A percentile compares a stretch with the other conserved stretches of the same genome.
Evolutionary conservation across 495 filamentous ascomycete genomes (phyloP).

Genomic region (Neurospora sp.): DNA sequence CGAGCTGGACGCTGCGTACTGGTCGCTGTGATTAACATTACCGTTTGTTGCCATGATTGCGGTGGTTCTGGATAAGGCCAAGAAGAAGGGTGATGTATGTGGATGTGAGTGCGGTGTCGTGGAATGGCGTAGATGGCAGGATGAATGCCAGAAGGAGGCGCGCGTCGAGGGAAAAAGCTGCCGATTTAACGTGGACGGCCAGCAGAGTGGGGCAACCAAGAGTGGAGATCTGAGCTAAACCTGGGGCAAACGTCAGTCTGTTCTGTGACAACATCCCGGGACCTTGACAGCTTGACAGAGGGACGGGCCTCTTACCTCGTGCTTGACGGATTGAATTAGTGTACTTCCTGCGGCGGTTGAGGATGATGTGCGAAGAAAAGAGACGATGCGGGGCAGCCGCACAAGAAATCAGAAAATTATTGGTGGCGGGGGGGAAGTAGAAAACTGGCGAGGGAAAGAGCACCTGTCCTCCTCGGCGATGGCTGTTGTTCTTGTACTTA

Average conservation of each 20-base stretch:
- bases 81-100: background rate
- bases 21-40: slow-evolving; percentile 26
- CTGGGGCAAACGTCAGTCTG: background rate
- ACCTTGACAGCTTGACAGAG: background rate
- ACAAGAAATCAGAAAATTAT: background rate
- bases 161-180: slow-evolving; percentile 2
- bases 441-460: background rate
- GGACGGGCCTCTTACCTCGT: background rate
- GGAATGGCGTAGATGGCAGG: slow-evolving; percentile 5
- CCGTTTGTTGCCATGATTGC: slow-evolving; percentile 43
- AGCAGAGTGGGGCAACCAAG: background rate
- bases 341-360: background rate
- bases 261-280: background rate
- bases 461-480: background rate
- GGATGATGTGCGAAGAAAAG: background rate
- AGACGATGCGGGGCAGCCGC: background rate
- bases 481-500: background rate
- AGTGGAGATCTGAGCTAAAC: background rate
- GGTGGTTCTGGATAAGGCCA: background rate
- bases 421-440: background rate
- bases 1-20: slow-evolving; percentile 22
- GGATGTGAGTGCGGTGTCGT: slow-evolving; percentile 2
- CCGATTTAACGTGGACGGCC: background rate
- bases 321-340: background rate
- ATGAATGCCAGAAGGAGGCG: slow-evolving; percentile 8